These are phyloP conservation scores for Dendrobium officinale DNA, from an alignment of 106 monocot genomes.

Conservation along the genomic window DNA sequence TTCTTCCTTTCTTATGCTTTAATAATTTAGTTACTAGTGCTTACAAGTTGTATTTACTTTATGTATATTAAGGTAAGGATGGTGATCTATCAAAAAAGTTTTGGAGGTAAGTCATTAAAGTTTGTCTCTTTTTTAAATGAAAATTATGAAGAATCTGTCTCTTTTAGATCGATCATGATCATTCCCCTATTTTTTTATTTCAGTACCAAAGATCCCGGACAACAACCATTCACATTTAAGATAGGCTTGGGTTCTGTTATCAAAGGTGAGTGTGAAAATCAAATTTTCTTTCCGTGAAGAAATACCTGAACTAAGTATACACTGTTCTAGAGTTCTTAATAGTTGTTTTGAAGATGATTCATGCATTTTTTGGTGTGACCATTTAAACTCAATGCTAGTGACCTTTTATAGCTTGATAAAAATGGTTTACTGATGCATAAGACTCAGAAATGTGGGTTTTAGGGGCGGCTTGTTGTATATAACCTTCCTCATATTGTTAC, in stretches of 20 bases:
- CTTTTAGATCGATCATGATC: neutral
- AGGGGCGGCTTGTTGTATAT: neutral
- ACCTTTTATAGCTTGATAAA: neutral
- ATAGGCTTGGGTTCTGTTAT: slow-evolving; percentile 82
- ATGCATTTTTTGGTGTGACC: neutral
- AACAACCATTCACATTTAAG: slow-evolving; percentile 83
- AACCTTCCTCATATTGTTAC: neutral
- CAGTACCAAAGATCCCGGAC: slow-evolving; percentile 96
- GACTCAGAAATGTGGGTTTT: neutral
- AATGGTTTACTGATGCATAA: neutral
- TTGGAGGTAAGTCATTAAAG: slow-evolving; percentile 60
- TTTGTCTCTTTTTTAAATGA: neutral
- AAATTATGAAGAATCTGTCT: neutral
- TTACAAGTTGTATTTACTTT: slow-evolving; percentile 1
- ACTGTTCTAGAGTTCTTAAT: neutral
- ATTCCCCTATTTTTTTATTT: slow-evolving; percentile 7
- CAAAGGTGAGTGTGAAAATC: slow-evolving; percentile 50
- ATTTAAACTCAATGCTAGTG: neutral
- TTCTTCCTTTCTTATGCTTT: neutral
- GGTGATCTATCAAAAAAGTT: slow-evolving; percentile 88
- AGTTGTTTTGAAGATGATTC: neutral
- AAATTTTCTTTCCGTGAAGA: neutral
- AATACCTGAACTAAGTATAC: neutral
- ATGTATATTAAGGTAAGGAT: slow-evolving; percentile 59
- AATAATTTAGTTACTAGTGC: neutral